Percentiles rank a stretch among this genome's conserved stretches.
phyloP scores from a whole-genome alignment of 345 rosid genomes.

The Populus euphratica region DNA sequence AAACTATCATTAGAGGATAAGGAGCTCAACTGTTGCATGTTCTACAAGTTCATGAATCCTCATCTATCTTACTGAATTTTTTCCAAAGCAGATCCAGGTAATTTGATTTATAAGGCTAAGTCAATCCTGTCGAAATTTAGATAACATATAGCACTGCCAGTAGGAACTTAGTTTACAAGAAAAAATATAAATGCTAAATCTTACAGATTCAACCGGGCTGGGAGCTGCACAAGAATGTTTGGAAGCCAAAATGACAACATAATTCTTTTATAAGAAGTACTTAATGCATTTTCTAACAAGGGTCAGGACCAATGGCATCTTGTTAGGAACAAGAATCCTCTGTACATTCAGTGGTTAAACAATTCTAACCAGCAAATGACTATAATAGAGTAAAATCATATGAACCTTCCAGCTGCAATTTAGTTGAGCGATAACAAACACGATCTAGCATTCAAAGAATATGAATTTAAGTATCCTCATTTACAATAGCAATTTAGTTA shows the following conservation, averaged over 20 bases:
- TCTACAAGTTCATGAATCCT: not conserved
- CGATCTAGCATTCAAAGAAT: not conserved
- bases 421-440: not conserved
- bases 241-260: not conserved
- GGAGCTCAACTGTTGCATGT: not conserved
- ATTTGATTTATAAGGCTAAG: not conserved
- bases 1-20: not conserved
- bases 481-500: not conserved
- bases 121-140: not conserved
- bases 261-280: not conserved
- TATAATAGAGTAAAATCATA: not conserved
- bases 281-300: not conserved
- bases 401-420: not conserved
- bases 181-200: not conserved
- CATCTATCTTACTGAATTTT: too few species aligned
- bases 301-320: not conserved
- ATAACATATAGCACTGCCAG: not conserved
- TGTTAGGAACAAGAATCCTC: not conserved
- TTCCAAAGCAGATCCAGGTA: not conserved
- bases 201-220: not conserved
- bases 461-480: not conserved
- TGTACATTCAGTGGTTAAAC: not conserved
- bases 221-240: not conserved
- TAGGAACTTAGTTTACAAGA: not conserved
- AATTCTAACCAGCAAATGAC: not conserved